Conservation (phyloP, 2,329 filamentous ascomycete genomes). For the Magnaporthiopsis incrustans region DNA sequence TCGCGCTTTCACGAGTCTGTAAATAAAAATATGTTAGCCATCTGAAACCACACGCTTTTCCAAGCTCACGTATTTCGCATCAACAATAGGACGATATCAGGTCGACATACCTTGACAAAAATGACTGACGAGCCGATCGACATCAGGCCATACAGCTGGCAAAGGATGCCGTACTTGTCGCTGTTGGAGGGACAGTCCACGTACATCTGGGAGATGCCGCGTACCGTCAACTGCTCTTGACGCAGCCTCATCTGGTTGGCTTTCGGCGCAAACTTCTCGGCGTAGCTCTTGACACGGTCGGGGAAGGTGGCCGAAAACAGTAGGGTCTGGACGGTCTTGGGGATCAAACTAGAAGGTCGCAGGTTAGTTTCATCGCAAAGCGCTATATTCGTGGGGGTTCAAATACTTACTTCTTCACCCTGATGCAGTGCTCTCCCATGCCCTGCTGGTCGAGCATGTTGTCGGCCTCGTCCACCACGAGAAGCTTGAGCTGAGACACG, state of each 20-base stretch:
- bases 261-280: conserved; percentile 73
- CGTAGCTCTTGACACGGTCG: conserved; percentile 75
- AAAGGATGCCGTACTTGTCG: conserved; percentile 80
- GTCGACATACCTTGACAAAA: conserved; percentile 70
- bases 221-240: conserved; percentile 87
- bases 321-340: conserved; percentile 71
- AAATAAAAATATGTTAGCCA: neutral
- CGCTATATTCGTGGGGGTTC: neutral
- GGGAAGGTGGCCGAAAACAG: conserved; percentile 96
- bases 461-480: conserved; percentile 94
- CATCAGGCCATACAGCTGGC: conserved; percentile 92
- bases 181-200: conserved; percentile 80
- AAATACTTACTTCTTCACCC: conserved; percentile 67
- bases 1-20: conserved; percentile 77
- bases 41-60: neutral
- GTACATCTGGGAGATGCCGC: conserved; percentile 96
- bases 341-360: conserved; percentile 52
- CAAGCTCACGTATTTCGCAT: neutral
- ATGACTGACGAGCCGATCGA: conserved; percentile 97
- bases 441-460: conserved; percentile 98
- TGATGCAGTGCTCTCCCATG: conserved; percentile 86
- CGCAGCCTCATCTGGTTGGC: conserved; percentile 82
- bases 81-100: neutral
- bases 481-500: conserved; percentile 61
- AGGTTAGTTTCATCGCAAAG: conserved; percentile 10